Percentiles rank a stretch among this genome's conserved stretches.
Evolutionary conservation across 139 green algal genomes (phyloP).

Genomic region (Yamagishiella unicocca): DNA sequence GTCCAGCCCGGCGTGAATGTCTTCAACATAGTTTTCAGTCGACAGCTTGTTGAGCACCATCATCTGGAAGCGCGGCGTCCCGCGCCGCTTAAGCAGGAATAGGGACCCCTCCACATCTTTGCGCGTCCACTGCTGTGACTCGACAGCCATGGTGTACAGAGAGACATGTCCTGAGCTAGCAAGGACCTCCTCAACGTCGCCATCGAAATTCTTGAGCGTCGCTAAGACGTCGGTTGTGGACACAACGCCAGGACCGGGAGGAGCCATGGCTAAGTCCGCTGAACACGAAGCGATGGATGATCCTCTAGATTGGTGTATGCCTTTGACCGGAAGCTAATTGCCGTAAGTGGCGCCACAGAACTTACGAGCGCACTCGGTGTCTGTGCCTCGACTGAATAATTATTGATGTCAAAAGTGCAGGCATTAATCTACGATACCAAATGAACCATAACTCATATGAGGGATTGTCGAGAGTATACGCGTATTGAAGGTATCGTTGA

Average conservation of each 20-base stretch:
- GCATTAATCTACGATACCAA: too few species aligned
- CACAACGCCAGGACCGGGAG: neutral
- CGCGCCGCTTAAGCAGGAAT: slow-evolving; percentile 87
- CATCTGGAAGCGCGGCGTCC: slow-evolving; percentile 83
- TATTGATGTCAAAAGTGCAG: too few species aligned
- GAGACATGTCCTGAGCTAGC: slow-evolving; percentile 75
- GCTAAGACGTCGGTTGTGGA: neutral
- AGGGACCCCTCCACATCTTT: slow-evolving; percentile 94
- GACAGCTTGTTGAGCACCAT: slow-evolving; percentile 90
- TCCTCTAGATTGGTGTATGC: too few species aligned
- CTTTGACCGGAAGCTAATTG: too few species aligned
- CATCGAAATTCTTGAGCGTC: slow-evolving; percentile 38
- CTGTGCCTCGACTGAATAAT: too few species aligned
- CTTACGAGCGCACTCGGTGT: too few species aligned
- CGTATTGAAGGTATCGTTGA: too few species aligned
- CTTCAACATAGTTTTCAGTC: slow-evolving; percentile 87
- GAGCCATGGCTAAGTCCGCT: slow-evolving; percentile 14
- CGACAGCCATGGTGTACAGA: slow-evolving; percentile 84
- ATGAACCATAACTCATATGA: too few species aligned
- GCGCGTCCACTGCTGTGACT: slow-evolving; percentile 75
- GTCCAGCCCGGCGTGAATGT: slow-evolving; percentile 75
- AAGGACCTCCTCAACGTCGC: slow-evolving; percentile 48
- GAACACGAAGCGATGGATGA: too few species aligned
- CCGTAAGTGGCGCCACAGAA: too few species aligned
- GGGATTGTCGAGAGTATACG: too few species aligned